A percentile compares a stretch with the other conserved stretches of the same genome.
phyloP scores from a whole-genome alignment of 202 grass and related monocot species.

The Zizania palustris region DNA sequence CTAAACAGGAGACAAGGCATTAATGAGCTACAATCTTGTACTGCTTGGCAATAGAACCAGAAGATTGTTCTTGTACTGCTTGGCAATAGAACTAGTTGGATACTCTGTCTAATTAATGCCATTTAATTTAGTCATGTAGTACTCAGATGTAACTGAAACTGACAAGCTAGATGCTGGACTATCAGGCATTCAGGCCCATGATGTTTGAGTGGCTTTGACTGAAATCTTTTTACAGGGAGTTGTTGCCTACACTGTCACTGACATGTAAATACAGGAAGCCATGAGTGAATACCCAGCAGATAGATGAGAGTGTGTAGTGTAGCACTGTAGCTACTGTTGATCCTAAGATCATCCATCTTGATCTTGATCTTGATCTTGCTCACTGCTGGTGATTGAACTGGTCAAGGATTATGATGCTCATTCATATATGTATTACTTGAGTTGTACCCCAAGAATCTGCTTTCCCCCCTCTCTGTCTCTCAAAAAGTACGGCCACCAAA shows the following conservation, averaged over 20 bases:
- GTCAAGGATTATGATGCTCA: constrained; percentile 11
- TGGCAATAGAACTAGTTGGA: too few species aligned
- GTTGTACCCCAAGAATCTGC: constrained; percentile 34
- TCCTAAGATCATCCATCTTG: background rate
- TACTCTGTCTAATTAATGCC: background rate
- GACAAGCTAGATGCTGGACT: background rate
- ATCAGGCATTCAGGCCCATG: background rate
- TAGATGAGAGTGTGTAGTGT: background rate
- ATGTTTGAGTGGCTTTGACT: background rate
- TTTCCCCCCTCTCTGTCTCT: background rate
- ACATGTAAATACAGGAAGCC: background rate
- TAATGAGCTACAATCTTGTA: constrained; percentile 46
- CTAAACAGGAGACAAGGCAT: constrained; percentile 46
- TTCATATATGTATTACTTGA: constrained; percentile 26
- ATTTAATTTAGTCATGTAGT: background rate
- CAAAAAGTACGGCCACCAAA: background rate
- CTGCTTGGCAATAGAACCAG: constrained; percentile 39
- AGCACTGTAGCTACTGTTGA: background rate
- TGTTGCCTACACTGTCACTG: too few species aligned
- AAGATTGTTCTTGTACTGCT: too few species aligned
- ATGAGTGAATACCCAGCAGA: background rate
- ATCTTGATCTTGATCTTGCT: too few species aligned
- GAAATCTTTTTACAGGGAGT: background rate
- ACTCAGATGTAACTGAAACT: background rate
- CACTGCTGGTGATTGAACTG: constrained; percentile 36